Conservation (phyloP, 345 rosid genomes). For the Punica granatum region DNA sequence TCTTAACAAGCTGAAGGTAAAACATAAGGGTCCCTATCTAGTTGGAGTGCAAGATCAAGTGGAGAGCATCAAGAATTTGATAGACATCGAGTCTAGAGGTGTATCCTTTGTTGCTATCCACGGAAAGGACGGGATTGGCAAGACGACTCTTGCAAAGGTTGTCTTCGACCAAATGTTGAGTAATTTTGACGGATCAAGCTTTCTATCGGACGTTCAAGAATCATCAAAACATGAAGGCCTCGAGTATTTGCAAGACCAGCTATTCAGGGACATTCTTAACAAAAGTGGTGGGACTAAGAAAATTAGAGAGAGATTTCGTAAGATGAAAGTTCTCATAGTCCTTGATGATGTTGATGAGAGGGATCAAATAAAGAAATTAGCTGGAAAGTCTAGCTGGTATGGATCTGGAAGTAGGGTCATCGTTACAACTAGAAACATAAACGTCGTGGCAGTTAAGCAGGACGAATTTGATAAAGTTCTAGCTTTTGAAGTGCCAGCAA, state of each 20-base stretch:
- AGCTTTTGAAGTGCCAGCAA: not conserved
- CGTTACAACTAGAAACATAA: not conserved
- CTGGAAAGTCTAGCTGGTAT: not conserved
- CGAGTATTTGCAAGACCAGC: not conserved
- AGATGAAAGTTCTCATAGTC: not conserved
- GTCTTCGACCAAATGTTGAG: not conserved
- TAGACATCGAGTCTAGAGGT: not conserved
- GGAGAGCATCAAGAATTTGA: not conserved
- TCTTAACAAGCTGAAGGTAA: constrained; percentile 3
- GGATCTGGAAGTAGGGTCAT: constrained; percentile 3
- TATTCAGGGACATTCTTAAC: not conserved
- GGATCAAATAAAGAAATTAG: not conserved
- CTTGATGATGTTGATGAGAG: not conserved
- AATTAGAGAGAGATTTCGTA: not conserved
- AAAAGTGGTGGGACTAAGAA: not conserved
- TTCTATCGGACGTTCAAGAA: not conserved
- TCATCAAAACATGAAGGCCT: not conserved
- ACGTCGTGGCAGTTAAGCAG: no score
- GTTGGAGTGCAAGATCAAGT: not conserved
- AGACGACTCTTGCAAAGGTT: constrained; percentile 2
- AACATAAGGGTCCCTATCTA: not conserved
- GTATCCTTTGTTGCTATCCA: not conserved
- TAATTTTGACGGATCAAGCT: not conserved
- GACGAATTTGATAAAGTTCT: no score
- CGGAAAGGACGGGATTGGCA: constrained; percentile 2